phyloP scores from a whole-genome alignment of 495 filamentous ascomycete species.

The Penicillium ucsense region DNA sequence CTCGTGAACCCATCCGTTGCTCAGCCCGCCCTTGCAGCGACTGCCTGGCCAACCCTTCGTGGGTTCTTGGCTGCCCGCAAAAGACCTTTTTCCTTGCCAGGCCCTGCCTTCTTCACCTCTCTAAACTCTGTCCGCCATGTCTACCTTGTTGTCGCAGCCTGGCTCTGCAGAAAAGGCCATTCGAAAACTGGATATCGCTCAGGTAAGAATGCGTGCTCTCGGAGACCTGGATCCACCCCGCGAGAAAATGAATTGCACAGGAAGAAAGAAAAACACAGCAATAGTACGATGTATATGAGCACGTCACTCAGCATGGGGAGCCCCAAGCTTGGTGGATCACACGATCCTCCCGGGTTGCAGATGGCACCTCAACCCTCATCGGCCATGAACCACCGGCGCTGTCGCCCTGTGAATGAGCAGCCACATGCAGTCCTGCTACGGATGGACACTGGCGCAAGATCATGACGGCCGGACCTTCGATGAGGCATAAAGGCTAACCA shows the following conservation, averaged over 20 bases:
- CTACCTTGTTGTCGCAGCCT: slow-evolving; percentile 19
- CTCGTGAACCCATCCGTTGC: slow-evolving; percentile 6
- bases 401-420: too few species aligned
- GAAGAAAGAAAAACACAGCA: not conserved
- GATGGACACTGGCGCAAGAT: too few species aligned
- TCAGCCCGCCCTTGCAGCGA: slow-evolving; percentile 23
- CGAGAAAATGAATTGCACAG: not conserved
- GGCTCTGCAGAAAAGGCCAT: slow-evolving; percentile 32
- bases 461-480: not conserved
- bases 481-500: slow-evolving; percentile 1
- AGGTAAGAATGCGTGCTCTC: slow-evolving; percentile 46
- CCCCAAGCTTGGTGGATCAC: too few species aligned
- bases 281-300: too few species aligned
- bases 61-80: not conserved
- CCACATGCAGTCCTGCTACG: too few species aligned
- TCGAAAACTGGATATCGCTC: slow-evolving; percentile 56
- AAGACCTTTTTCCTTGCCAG: not conserved
- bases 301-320: too few species aligned
- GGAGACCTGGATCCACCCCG: not conserved
- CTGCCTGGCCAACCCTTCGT: slow-evolving; percentile 4
- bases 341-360: too few species aligned
- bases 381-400: too few species aligned
- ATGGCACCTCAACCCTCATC: too few species aligned
- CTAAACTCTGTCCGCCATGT: slow-evolving; percentile 19
- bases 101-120: slow-evolving; percentile 4